Evolutionary conservation across 2,329 filamentous ascomycete species (phyloP), one percentile per base, ranked within the genome.

Genomic region (Lachnellula suecica): DNA sequence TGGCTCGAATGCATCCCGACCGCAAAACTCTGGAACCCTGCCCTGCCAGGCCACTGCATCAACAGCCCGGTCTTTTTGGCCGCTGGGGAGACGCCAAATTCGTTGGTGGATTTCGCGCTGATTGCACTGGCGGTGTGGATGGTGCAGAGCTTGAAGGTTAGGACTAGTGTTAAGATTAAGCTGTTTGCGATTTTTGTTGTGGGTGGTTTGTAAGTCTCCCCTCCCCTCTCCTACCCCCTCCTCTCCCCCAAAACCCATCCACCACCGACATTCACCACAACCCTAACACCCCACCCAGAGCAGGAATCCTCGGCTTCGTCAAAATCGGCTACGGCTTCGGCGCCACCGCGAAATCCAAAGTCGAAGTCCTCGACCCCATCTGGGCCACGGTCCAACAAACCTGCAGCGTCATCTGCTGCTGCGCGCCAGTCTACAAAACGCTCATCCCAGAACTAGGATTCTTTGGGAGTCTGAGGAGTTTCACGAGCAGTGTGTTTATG

Each of bases 391-490:
- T 22, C 6, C 37, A 40, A 15, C 37, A 40, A 4, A 40, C 37
- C n/a, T 40, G 37, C 37, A 40, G 37, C 37, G 37, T 40, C 15
- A 40, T 40, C n/a, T 40, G 37, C 37, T 40, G 37, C 37, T 40
- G 37, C 19, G 37, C 37, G 19, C 37, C 37, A 5, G 37, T 40
- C 15, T 40, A 40, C 37, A 40, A 40, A 22, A n/a, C 37, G n/a
- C 15, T 40, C 6, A 40, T 40, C 19, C 37, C 37, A 6, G 37
- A 40, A 19, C 19, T 40, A 2, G 37, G 37, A 10, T 23, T 40
- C 37, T 40, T 40, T 13, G 37, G n/a, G 19, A 10, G 11, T 10
- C n/a, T 40, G 17, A n/a, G 37, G 7, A 19, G n/a, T 10, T 40
- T 40, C 10, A 40, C 37, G n/a, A 40, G 37, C 10, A 19, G n/a